Percentiles rank a stretch among this genome's conserved stretches.
Evolutionary conservation across 2,329 filamentous ascomycete species (phyloP).

Genomic region (Aureobasidium sp.): DNA sequence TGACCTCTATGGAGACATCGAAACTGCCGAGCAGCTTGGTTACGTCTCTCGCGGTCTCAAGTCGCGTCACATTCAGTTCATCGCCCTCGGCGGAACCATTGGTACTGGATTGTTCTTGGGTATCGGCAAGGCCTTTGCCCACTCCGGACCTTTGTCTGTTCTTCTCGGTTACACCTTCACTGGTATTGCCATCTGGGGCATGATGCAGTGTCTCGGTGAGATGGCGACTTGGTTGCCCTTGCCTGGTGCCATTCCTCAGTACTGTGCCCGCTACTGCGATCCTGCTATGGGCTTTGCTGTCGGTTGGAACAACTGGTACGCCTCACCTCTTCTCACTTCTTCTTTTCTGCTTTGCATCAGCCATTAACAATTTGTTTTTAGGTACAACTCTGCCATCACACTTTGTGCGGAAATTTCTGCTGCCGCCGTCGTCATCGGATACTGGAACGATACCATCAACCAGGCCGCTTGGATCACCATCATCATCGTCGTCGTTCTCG

Average conservation of each 20-base stretch:
- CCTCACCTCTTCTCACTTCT: no score
- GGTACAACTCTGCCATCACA: conserved; percentile 37
- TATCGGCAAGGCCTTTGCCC: conserved; percentile 19
- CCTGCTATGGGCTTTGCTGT: conserved; percentile 30
- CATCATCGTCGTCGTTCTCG: conserved; percentile 54
- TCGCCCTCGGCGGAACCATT: conserved; percentile 54
- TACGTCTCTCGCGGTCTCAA: conserved; percentile 47
- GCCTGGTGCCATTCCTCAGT: conserved; percentile 21
- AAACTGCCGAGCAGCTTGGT: conserved; percentile 45
- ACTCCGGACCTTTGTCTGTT: conserved; percentile 11
- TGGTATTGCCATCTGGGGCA: conserved; percentile 28
- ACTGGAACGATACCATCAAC: conserved; percentile 40
- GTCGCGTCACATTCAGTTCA: conserved; percentile 52
- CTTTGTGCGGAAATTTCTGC: conserved; percentile 56
- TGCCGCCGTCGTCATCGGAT: conserved; percentile 58
- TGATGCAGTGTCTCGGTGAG: conserved; percentile 38
- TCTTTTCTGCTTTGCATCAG: no score
- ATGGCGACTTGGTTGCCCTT: conserved; percentile 38
- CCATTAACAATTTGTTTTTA: no score
- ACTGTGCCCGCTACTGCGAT: conserved; percentile 21
- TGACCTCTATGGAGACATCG: conserved; percentile 46
- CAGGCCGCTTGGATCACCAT: conserved; percentile 46
- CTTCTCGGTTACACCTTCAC: conserved; percentile 16
- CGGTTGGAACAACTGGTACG: conserved; percentile 41
- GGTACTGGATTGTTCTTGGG: conserved; percentile 20